These are phyloP conservation scores for Penicillium sp. DNA, from an alignment of 2,329 filamentous ascomycete species.

Conservation along the genomic window DNA sequence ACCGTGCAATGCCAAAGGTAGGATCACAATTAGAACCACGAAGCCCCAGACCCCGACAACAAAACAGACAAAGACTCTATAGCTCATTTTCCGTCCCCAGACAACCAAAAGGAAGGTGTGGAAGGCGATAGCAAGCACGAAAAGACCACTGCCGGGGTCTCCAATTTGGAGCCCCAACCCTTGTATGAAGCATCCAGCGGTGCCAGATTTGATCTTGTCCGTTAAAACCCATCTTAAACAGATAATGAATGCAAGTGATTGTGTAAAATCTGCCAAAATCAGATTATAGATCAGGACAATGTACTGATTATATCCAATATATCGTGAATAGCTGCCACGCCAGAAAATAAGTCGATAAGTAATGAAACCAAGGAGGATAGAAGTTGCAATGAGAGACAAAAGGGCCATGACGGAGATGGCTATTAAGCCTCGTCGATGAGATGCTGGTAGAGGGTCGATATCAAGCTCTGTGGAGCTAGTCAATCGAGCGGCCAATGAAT, in stretches of 20 bases:
- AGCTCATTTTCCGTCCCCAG: constrained; percentile 47
- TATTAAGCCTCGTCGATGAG: constrained; percentile 45
- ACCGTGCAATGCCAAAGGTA: constrained; percentile 47
- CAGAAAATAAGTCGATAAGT: constrained; percentile 54
- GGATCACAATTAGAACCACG: constrained; percentile 46
- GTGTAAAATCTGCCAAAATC: constrained; percentile 54
- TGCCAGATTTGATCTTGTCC: constrained; percentile 46
- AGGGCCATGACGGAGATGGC: constrained; percentile 49
- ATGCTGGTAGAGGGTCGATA: constrained; percentile 37
- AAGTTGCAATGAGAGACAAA: constrained; percentile 48
- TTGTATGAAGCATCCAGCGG: constrained; percentile 50
- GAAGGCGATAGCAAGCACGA: constrained; percentile 55
- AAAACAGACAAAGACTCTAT: constrained; percentile 45
- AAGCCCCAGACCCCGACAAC: constrained; percentile 50
- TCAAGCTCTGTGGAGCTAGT: constrained; percentile 17
- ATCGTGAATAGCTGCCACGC: constrained; percentile 48
- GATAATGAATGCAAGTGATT: constrained; percentile 52
- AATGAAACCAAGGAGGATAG: constrained; percentile 48
- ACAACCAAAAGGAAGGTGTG: constrained; percentile 54
- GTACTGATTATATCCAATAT: constrained; percentile 56
- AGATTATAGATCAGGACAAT: constrained; percentile 56
- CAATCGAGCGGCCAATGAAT: constrained; percentile 24
- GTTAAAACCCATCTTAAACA: constrained; percentile 49
- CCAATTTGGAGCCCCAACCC: constrained; percentile 54
- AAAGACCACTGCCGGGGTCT: constrained; percentile 53